Base-by-base conservation (phyloP, 805 yeast species). In the Saccharomycopsis babjevae region DNA sequence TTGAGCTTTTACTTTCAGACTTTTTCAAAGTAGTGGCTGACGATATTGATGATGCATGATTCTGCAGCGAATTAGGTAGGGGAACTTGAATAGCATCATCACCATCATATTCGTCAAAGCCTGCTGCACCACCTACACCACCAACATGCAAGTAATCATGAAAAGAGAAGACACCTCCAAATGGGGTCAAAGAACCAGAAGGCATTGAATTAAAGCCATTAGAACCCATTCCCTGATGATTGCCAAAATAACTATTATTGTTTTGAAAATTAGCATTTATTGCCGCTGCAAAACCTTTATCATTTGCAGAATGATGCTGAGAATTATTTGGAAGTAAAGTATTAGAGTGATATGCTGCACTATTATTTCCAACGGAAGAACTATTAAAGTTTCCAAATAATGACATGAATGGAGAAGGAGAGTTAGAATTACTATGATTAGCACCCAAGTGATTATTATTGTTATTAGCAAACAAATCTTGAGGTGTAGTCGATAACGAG, bases 71-170 rank as follows among this genome's bases (percentile, higher is more conserved):
- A 46, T 46, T 46, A 22, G 52, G 52, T n/a, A 56, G 58, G 6
- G 52, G 52, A 22, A 46, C 52, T 25, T 46, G 52, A 22, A 46
- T 25, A 11, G 52, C 54, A 16, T 54, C 60, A 30, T 55, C 61
- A 20, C 22, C 38, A 20, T 39, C 57, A 3, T 57, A 32, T 20
- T 59, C 57, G 1, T 61, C 67, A 61, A 72, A 76, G 0, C 78
- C 77, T 5, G 76, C 76, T 43, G 78, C 78, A 57, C 76, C 78
- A n/a, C 73, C 73, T 15, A 74, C 71, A 15, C 73, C 68, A 22
- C 77, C 75, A 62, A 73, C 65, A n/a, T 76, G 75, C 34, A 76
- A 62, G 65, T 73, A 74, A 62, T 76, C 78, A 43, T 72, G 72
- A 60, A 77, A 65, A 4, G 52, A 46, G 8, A 46, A 46, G 3